Evolutionary conservation across 768 basidiomycete genomes (phyloP).

Genomic region (Phlebiopsis flavidoalba): DNA sequence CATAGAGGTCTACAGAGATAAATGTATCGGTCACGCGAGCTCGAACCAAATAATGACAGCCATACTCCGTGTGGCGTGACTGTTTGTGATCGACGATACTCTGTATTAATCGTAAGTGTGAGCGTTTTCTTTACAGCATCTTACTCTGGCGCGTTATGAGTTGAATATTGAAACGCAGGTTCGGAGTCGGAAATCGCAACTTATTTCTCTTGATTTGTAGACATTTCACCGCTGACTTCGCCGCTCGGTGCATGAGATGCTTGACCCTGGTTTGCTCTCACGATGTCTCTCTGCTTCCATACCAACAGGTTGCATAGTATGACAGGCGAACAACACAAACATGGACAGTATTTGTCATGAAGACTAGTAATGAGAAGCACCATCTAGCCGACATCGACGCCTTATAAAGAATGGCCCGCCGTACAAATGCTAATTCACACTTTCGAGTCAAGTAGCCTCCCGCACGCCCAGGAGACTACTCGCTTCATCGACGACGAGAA

Average conservation of each 20-base stretch:
- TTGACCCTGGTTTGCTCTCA: background rate
- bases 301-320: background rate
- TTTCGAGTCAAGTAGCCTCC: background rate
- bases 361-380: background rate
- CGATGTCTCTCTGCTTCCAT: background rate
- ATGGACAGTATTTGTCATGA: background rate
- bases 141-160: background rate
- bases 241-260: background rate
- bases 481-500: background rate
- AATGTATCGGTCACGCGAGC: background rate
- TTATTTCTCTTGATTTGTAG: background rate
- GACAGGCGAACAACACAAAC: background rate
- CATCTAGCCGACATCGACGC: background rate
- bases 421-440: background rate
- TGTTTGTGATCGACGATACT: background rate
- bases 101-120: background rate
- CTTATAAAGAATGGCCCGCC: background rate
- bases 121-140: background rate
- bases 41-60: background rate
- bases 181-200: background rate
- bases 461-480: background rate
- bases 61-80: background rate
- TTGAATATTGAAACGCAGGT: background rate
- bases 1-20: background rate
- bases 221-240: background rate